Evolutionary conservation across 257 asterid species (phyloP), one percentile per base, ranked within the genome.

Genomic region (Solanum verrucosum): DNA sequence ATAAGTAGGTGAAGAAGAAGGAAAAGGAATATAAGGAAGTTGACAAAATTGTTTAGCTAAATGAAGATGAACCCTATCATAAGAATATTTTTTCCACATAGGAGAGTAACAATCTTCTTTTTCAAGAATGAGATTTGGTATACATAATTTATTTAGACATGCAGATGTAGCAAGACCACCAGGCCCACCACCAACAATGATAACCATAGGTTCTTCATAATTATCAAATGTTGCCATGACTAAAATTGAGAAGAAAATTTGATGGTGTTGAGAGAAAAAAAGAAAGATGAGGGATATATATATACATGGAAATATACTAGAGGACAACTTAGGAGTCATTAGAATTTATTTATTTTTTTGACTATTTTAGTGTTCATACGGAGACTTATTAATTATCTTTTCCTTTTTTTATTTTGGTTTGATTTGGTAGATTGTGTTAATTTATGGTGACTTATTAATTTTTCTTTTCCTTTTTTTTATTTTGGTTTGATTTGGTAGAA

Each of bases 121-220:
- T 21, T 96, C 98, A 0, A 96, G 90, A 60, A 95, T 31, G 15
- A 87, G 89, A 93, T 93, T 89, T 0, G 99, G 96, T 67, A 95
- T 90, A 2, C 96, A 93, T 35, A 89, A 91, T 2, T 90, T 88
- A 33, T 40, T 87, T 8, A 95, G 88, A 46, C 88, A 92, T 87
- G 98, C 99, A 49, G 99, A 94, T n/a, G 95, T 88, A 4, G 98
- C 94, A 1, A 96, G 90, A 42, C 98, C 99, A 8, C 98, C 90
- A 6, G 99, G 93, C 0, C 99, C 99, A 29, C 90, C 95, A 79
- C 99, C 99, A 52, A 94, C 93, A 40, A 95, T 88, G 46, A 90
- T 92, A 18, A 92, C 96, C 8, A 84, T 72, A 11, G 85, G 4
- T 67, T 77, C 89, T 83, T 89, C 29, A 12, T 72, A 4, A 4